Conservation (phyloP, 177 flowering plant species). For the Vitis hybrid region DNA sequence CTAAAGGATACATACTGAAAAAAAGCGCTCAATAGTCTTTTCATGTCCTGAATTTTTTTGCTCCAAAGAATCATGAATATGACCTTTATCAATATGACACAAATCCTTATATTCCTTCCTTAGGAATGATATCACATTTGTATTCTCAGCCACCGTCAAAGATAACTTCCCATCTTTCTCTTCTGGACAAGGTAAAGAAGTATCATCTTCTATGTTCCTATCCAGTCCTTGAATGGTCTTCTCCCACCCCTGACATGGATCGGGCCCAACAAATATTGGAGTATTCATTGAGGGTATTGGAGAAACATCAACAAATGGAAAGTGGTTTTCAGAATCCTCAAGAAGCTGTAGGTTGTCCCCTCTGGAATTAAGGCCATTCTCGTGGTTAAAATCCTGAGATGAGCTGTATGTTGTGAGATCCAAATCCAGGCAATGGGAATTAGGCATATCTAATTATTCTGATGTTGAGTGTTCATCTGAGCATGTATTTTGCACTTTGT, state of each 20-base stretch:
- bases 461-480: conserved; percentile 36
- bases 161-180: conserved; percentile 28
- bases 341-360: conserved; percentile 19
- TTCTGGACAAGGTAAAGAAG: conserved; percentile 16
- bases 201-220: conserved; percentile 14
- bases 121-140: conserved; percentile 17
- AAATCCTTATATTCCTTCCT: conserved; percentile 19
- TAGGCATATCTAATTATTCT: conserved; percentile 31
- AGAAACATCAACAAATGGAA: conserved; percentile 37
- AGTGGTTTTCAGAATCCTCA: conserved; percentile 35
- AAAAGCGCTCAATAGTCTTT: conserved; percentile 36
- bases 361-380: conserved; percentile 11
- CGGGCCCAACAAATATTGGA: conserved; percentile 39
- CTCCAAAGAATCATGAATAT: conserved; percentile 26
- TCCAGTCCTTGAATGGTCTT: conserved; percentile 19
- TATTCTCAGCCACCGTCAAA: conserved; percentile 9
- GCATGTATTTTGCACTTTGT: conserved; percentile 21
- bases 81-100: conserved; percentile 4
- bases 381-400: conserved; percentile 17
- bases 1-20: conserved; percentile 28
- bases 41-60: conserved; percentile 41
- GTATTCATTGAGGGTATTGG: conserved; percentile 23
- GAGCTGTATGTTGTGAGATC: conserved; percentile 18
- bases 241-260: conserved; percentile 46
- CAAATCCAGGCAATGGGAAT: conserved; percentile 26